phyloP scores from a whole-genome alignment of 2,329 filamentous ascomycete genomes.

The Epichloe scottii region DNA sequence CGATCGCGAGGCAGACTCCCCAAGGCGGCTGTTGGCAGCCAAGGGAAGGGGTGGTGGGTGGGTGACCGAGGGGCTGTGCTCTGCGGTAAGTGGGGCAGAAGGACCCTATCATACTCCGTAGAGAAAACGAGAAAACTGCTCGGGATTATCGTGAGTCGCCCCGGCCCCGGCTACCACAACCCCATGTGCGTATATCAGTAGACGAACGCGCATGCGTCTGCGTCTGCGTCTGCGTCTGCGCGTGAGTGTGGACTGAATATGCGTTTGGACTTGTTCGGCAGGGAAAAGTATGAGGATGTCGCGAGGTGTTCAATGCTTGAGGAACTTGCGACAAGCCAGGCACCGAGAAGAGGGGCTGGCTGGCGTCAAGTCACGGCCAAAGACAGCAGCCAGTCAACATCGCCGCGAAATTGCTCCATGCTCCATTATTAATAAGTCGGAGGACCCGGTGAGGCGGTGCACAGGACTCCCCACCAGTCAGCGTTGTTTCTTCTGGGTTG shows the following conservation, averaged over 20 bases:
- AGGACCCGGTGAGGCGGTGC: conserved; percentile 2
- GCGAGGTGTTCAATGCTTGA: not conserved
- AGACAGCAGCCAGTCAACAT: no score
- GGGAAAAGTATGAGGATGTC: not conserved
- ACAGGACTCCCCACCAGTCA: not conserved
- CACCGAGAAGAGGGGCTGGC: not conserved
- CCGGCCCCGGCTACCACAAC: not conserved
- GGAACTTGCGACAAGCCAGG: not conserved
- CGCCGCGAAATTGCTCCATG: no score
- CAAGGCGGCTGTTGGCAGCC: conserved; percentile 32
- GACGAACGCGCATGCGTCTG: not conserved
- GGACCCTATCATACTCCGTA: conserved; percentile 4
- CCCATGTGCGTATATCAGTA: not conserved
- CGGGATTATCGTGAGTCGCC: conserved; percentile 2
- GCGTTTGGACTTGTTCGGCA: not conserved
- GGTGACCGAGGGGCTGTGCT: conserved; percentile 18
- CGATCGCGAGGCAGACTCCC: conserved; percentile 29
- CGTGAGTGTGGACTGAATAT: not conserved
- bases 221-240: not conserved
- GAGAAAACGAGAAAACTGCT: conserved; percentile 1
- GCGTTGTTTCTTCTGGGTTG: no score
- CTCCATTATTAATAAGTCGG: not conserved
- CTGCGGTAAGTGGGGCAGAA: conserved; percentile 8
- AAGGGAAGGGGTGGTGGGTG: conserved; percentile 25
- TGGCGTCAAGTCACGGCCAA: no score